Evolutionary conservation across 169 alveolate genomes (phyloP).

Genomic region (Plasmodium adleri): DNA sequence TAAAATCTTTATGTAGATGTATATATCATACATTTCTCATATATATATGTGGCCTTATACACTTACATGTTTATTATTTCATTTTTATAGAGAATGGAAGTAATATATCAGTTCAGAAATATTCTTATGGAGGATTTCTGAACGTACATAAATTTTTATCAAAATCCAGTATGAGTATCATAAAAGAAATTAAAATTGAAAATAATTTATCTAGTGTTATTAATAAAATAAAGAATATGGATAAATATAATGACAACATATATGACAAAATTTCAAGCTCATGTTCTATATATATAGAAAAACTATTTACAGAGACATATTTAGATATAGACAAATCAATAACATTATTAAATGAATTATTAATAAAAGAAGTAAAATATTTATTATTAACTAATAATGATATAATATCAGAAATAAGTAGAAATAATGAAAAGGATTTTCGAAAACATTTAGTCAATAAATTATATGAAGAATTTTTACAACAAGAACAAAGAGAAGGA

Average conservation of each 20-base stretch:
- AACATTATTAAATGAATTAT: slow-evolving; percentile 31
- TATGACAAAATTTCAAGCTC: slow-evolving; percentile 21
- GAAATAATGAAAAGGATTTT: slow-evolving; percentile 40
- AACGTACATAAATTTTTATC: slow-evolving; percentile 32
- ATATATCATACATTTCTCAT: too few species aligned
- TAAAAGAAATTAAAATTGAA: slow-evolving; percentile 38
- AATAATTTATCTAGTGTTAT: slow-evolving; percentile 15
- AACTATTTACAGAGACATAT: slow-evolving; percentile 44
- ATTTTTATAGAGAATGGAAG: slow-evolving; percentile 9
- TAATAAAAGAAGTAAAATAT: slow-evolving; percentile 70
- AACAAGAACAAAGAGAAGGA: slow-evolving; percentile 57
- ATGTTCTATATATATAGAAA: slow-evolving; percentile 50
- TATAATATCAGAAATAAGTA: slow-evolving; percentile 21
- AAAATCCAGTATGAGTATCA: slow-evolving; percentile 15
- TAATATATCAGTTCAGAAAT: slow-evolving; percentile 39
- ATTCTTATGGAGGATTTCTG: slow-evolving; percentile 58
- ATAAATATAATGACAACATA: slow-evolving; percentile 28
- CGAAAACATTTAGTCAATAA: slow-evolving; percentile 47
- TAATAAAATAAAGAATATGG: slow-evolving; percentile 2
- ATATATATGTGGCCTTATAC: neutral
- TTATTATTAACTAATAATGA: slow-evolving; percentile 32
- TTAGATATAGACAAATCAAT: slow-evolving; percentile 48
- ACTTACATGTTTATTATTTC: neutral
- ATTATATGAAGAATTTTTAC: slow-evolving; percentile 76
- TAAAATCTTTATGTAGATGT: neutral